These are phyloP conservation scores for Ambrosiella cleistominuta DNA, from an alignment of 2,329 filamentous ascomycete species.

Conservation along the genomic window DNA sequence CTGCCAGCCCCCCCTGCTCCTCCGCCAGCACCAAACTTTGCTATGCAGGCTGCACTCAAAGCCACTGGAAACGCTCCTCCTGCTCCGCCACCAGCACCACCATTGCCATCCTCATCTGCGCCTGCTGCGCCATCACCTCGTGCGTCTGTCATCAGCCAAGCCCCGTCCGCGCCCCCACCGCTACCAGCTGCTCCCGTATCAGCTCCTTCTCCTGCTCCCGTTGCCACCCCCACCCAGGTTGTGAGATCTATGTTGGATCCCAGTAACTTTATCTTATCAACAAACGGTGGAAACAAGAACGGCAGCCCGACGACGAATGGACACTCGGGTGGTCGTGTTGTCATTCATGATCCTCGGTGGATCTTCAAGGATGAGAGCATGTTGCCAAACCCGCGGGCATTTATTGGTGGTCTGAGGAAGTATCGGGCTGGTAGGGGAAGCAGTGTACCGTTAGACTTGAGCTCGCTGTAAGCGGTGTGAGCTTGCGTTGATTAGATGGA, in stretches of 20 bases:
- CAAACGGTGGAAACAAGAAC: constrained; percentile 38
- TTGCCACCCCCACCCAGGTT: constrained; percentile 19
- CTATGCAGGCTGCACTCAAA: constrained; percentile 11
- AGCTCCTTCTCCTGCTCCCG: constrained; percentile 19
- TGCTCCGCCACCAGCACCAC: constrained; percentile 22
- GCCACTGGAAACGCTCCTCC: constrained; percentile 16
- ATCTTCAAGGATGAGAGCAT: constrained; percentile 69
- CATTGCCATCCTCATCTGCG: constrained; percentile 22
- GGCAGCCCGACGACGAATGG: constrained; percentile 22
- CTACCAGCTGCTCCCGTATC: constrained; percentile 18
- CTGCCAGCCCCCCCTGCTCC: neutral
- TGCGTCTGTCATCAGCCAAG: constrained; percentile 16
- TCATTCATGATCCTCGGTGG: constrained; percentile 66
- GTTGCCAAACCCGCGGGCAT: constrained; percentile 72
- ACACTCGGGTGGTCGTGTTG: constrained; percentile 24
- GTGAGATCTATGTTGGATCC: constrained; percentile 53
- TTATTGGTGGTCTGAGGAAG: constrained; percentile 52
- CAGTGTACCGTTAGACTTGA: constrained; percentile 77
- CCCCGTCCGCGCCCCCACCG: constrained; percentile 21
- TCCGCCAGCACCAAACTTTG: constrained; percentile 5
- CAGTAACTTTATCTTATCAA: constrained; percentile 54
- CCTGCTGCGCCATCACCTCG: constrained; percentile 14
- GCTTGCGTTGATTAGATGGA: neutral
- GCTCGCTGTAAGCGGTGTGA: neutral
- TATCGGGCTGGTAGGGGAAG: constrained; percentile 86